phyloP scores from a whole-genome alignment of 2,329 filamentous ascomycete genomes.

The Colletotrichum tropicale region DNA sequence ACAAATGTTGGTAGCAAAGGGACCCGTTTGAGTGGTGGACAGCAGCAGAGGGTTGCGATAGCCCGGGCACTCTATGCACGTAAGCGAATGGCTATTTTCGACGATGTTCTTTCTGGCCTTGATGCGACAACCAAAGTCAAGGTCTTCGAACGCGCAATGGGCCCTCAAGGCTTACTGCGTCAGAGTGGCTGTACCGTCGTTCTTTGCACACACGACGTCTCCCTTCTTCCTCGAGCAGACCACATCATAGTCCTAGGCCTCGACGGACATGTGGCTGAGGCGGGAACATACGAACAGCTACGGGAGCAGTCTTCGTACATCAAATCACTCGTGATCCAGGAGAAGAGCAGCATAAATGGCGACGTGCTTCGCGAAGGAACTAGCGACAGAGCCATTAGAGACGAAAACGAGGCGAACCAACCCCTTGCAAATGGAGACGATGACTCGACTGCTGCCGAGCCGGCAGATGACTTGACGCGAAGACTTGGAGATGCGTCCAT shows the following conservation, averaged over 20 bases:
- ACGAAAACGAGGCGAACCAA: background rate
- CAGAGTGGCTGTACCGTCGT: conserved; percentile 23
- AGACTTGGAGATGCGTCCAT: background rate
- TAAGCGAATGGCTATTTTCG: conserved; percentile 43
- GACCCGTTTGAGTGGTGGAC: conserved; percentile 46
- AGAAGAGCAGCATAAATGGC: background rate
- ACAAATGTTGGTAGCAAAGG: conserved; percentile 44
- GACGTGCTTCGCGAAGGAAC: background rate
- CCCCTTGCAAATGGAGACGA: background rate
- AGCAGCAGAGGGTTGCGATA: conserved; percentile 46
- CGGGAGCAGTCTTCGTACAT: background rate
- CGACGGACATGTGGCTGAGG: background rate
- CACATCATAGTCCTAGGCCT: background rate
- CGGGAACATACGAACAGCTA: background rate
- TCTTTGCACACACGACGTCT: conserved; percentile 14
- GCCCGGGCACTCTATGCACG: conserved; percentile 52
- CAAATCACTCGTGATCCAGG: background rate
- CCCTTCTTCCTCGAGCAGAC: background rate
- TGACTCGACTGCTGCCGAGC: background rate
- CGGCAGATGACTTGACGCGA: background rate
- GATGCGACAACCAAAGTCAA: conserved; percentile 45
- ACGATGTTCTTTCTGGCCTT: conserved; percentile 50
- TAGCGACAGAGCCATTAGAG: background rate
- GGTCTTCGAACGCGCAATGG: conserved; percentile 46
- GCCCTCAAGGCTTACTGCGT: conserved; percentile 42